These are phyloP conservation scores for Alternaria panax DNA, from an alignment of 2,329 filamentous ascomycete genomes.

Conservation along the genomic window DNA sequence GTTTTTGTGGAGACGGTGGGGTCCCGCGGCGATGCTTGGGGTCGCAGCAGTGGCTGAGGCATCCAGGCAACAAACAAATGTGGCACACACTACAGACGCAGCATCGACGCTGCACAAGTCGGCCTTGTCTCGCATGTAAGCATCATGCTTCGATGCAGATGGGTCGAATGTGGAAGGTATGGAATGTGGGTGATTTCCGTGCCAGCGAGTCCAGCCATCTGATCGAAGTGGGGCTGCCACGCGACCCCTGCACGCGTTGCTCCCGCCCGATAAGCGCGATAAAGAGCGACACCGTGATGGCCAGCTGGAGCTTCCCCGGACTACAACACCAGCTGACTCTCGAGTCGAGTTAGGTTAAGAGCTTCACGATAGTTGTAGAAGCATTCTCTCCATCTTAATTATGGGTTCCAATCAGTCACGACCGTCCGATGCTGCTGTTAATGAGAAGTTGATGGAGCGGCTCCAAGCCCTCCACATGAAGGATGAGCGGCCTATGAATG, in stretches of 20 bases:
- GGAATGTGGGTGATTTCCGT: constrained; percentile 1
- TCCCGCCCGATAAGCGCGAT: constrained; percentile 27
- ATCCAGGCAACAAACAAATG: background rate
- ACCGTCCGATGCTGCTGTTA: constrained; percentile 44
- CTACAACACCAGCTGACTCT: constrained; percentile 8
- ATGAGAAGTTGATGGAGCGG: constrained; percentile 52
- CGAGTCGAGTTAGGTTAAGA: background rate
- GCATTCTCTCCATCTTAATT: constrained; percentile 1
- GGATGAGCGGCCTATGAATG: constrained; percentile 50
- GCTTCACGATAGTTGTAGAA: constrained; percentile 1
- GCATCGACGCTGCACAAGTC: background rate
- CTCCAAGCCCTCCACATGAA: constrained; percentile 56
- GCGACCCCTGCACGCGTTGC: constrained; percentile 26
- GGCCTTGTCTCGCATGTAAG: background rate
- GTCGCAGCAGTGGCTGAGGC: constrained; percentile 3
- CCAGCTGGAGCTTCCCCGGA: constrained; percentile 7
- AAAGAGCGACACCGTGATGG: constrained; percentile 25
- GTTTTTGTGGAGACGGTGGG: background rate
- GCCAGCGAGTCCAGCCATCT: constrained; percentile 8
- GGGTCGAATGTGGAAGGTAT: constrained; percentile 2
- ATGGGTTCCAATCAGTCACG: constrained; percentile 49
- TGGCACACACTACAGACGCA: background rate
- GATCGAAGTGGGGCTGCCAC: constrained; percentile 22
- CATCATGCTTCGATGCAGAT: constrained; percentile 1
- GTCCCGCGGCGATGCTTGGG: background rate